Base-by-base conservation (phyloP, 225 moss, liverwort and hornwort genomes). In the Ulota crispa region DNA sequence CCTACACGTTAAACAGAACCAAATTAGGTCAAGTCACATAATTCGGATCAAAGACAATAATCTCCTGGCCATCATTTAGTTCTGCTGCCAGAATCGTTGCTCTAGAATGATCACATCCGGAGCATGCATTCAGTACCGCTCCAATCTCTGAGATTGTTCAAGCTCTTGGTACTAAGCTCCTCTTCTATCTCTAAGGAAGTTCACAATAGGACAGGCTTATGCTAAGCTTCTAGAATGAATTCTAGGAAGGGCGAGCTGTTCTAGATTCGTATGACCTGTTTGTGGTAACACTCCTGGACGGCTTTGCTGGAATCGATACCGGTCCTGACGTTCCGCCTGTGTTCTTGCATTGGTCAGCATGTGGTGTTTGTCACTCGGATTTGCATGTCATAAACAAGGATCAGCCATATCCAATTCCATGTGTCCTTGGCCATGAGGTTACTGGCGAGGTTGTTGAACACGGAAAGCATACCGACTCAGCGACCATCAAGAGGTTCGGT, bases 361-460 rank as follows among this genome's bases (percentile, higher is more conserved):
- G 99, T 89, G 99, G 98, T 73, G 96, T 99, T 42, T 99, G 99
- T 75, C 99, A 99, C 86, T 99, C 99, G 76, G 99, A 99, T 91
- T 86, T 99, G 60, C 99, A 99, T 76, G 86, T 99, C 71, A 99
- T 99, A 45, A 99, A 94, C 13, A 88, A 83, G 68, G 93, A 96
- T 79, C 92, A 91, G 77, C 94, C 99, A 37, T 99, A 89, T 76
- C 96, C 93, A 59, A 85, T 89, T 64, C 99, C 99, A 45, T 94
- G 92, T 53, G 99, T 99, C 42, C 89, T 99, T 83, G 99, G 99
- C 64, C 99, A 99, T 80, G 99, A 99, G 81, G 82, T 99, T 59
- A 85, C 95, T 27, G 99, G 99, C 68, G 94, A 96, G 80, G 86
- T 99, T 66, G 88, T 99, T 65, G 93, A 93, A 78, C 98, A 99